phyloP scores from a whole-genome alignment of 208 protist species.

The Borovskyia barvae region DNA sequence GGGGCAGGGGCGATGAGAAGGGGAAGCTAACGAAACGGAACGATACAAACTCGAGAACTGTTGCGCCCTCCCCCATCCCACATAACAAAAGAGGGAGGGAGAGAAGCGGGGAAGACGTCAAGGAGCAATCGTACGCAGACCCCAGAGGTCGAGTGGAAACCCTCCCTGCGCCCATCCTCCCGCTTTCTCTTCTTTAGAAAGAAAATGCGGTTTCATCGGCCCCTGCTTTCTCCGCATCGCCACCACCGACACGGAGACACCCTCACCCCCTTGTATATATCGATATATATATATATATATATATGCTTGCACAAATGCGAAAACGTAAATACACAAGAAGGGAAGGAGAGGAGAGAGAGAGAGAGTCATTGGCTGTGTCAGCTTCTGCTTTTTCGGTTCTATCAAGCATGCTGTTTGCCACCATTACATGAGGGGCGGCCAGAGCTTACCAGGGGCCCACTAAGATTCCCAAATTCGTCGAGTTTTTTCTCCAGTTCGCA shows the following conservation, averaged over 20 bases:
- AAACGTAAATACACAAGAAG: background rate
- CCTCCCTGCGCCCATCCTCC: background rate
- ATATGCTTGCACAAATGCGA: background rate
- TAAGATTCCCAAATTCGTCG: slow-evolving; percentile 12
- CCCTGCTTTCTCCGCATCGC: no score
- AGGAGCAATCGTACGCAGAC: background rate
- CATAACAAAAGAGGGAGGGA: background rate
- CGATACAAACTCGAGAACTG: no score
- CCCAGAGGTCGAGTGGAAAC: background rate
- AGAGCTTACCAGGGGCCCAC: no score
- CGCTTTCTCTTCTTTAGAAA: background rate
- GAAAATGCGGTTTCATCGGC: no score
- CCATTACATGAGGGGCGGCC: no score
- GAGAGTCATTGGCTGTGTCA: background rate
- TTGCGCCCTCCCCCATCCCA: no score
- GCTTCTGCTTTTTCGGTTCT: background rate
- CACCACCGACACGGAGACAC: background rate
- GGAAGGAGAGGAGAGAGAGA: background rate
- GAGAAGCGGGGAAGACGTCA: background rate
- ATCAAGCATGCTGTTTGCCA: background rate
- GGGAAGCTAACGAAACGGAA: no score
- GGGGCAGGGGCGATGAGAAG: no score
- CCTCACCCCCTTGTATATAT: background rate
- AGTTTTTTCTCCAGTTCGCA: slow-evolving; percentile 38
- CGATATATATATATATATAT: background rate